phyloP scores from a whole-genome alignment of 2,329 filamentous ascomycete species.

The Exophiala calicioides region DNA sequence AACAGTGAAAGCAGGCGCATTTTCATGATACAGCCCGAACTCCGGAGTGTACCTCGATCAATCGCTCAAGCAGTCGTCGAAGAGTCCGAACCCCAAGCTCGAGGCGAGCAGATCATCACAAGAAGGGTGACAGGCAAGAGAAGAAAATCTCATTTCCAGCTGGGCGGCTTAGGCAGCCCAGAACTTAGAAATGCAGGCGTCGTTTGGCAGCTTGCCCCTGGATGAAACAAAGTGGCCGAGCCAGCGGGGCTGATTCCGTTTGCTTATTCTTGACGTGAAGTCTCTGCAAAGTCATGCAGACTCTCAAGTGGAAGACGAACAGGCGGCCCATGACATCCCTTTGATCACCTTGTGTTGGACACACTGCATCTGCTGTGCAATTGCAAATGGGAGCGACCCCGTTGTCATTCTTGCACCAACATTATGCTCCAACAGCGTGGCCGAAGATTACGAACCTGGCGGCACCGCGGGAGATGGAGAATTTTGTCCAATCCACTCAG shows the following conservation, averaged over 20 bases:
- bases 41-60: not conserved
- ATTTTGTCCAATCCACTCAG: constrained; percentile 13
- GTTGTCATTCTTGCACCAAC: not conserved
- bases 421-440: not conserved
- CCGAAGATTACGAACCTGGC: constrained; percentile 13
- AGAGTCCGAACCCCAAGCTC: not conserved
- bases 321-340: not conserved
- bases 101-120: not conserved
- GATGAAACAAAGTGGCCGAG: constrained; percentile 22
- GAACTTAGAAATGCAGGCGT: too few relatives aligned
- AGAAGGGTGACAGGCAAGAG: constrained; percentile 4
- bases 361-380: constrained; percentile 12
- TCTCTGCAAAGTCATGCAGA: not conserved
- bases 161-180: too few relatives aligned
- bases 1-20: constrained; percentile 2
- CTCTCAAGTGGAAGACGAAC: not conserved
- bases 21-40: too few relatives aligned
- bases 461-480: constrained; percentile 14
- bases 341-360: not conserved
- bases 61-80: too few relatives aligned
- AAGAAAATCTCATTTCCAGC: too few relatives aligned
- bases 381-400: not conserved
- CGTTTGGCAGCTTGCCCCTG: constrained; percentile 8
- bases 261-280: not conserved
- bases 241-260: constrained; percentile 10